Base-by-base conservation (phyloP, 257 asterid genomes). In the Primulina huaijiensis region DNA sequence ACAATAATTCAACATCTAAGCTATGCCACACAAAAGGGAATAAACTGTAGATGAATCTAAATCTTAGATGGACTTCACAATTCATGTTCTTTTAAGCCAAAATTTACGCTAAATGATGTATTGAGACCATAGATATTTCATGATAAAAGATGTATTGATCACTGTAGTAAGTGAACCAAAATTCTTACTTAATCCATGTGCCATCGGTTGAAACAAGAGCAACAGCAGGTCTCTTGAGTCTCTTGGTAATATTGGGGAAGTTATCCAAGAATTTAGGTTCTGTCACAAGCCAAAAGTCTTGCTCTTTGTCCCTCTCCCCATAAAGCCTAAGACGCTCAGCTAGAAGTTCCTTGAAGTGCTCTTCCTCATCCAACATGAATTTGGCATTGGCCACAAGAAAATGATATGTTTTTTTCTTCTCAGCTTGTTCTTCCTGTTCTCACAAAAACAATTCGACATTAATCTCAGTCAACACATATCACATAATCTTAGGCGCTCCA, bases 331-430 rank as follows among this genome's bases (percentile, higher is more conserved):
- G 92, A 53, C 99, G 86, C 80, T 93, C 99, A 16, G 25, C 64
- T 86, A 93, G 67, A 34, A 74, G 90, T 81, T 93, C 99, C 80
- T 90, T 73, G 86, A 93, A 93, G 76, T 93, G 99, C 90, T 93
- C 99, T 83, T 93, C 99, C 68, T 93, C 99, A 38, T 93, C 99
- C 89, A 93, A 69, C 99, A 93, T 93, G 78, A 93, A 93, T 75
- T 90, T 90, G 5, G 97, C 97, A 82, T 90, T 90, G 29, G 97
- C 99, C 75, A 93, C 96, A 23, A 93, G 74, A 70, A 90, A 93
- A 76, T 90, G 90, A 65, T 87, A 93, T 68, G 46, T 85, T 76
- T 82, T 88, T 40, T 76, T 86, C 73, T 76, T 86, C 23, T 76
- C 72, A 75, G 70, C 87, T 67, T 73, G 87, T 83, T 72, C 92